Percentiles rank a stretch among this genome's conserved stretches.
Evolutionary conservation across 257 asterid genomes (phyloP).

Genomic region (Solanum rostratum): DNA sequence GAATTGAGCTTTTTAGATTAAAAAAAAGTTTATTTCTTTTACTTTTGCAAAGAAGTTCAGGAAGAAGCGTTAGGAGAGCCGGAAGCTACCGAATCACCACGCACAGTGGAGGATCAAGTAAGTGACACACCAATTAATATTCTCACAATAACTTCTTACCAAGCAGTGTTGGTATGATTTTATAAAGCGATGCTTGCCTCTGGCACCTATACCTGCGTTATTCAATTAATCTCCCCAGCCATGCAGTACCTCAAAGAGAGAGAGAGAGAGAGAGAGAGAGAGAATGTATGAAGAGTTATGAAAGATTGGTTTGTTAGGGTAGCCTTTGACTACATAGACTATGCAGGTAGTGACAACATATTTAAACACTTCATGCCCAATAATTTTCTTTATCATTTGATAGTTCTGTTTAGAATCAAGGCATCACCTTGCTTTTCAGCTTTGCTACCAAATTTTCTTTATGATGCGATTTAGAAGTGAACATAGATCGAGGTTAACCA

Average conservation of each 20-base stretch:
- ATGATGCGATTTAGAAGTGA: background rate
- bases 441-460: background rate
- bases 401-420: background rate
- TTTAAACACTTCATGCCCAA: background rate
- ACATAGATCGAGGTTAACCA: background rate
- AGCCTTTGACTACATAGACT: background rate
- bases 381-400: background rate
- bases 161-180: background rate
- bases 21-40: background rate
- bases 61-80: constrained; percentile 19
- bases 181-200: background rate
- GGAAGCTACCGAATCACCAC: constrained; percentile 41
- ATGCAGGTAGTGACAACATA: background rate
- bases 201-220: background rate
- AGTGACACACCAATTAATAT: constrained; percentile 4
- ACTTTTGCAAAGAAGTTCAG: constrained; percentile 23
- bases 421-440: background rate
- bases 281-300: background rate
- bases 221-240: background rate
- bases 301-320: too few relatives aligned
- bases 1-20: background rate
- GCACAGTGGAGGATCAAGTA: constrained; percentile 37
- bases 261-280: background rate
- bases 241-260: background rate
- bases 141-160: background rate